A percentile compares a stretch with the other conserved stretches of the same genome.
Conservation (phyloP, 2,329 filamentous ascomycete genomes). For the Aureobasidium mangrovei region DNA sequence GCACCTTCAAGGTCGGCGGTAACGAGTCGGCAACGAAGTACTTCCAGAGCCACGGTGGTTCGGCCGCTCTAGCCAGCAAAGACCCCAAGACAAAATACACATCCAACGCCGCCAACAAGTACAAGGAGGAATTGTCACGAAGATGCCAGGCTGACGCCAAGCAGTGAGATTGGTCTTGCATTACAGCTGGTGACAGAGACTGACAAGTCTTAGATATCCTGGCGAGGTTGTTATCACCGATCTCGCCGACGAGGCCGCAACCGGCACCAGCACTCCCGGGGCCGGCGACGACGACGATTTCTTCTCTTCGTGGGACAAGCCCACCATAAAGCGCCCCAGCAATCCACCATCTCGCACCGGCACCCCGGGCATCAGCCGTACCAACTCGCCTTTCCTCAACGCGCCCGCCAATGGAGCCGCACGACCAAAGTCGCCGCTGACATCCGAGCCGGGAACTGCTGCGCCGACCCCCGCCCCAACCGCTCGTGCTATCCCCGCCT, state of each 20-base stretch:
- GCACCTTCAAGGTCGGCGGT: constrained; percentile 95
- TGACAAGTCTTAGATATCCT: constrained; percentile 56
- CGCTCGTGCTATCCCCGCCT: constrained; percentile 65
- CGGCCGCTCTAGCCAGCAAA: constrained; percentile 88
- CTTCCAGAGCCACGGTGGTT: constrained; percentile 93
- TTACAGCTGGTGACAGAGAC: not conserved
- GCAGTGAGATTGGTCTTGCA: constrained; percentile 51
- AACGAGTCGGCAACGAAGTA: constrained; percentile 98
- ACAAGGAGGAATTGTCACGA: constrained; percentile 92
- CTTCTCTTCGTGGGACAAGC: constrained; percentile 99
- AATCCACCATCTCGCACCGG: constrained; percentile 84
- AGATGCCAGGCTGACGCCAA: constrained; percentile 73
- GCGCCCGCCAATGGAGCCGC: constrained; percentile 52
- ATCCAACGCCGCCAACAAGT: constrained; percentile 85
- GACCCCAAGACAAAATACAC: constrained; percentile 96
- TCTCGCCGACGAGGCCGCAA: constrained; percentile 48
- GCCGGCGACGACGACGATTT: constrained; percentile 85
- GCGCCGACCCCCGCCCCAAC: constrained; percentile 50
- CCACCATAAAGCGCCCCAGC: constrained; percentile 89
- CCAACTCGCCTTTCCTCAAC: constrained; percentile 82
- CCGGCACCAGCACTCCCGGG: constrained; percentile 66
- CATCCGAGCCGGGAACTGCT: constrained; percentile 44
- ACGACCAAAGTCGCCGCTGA: constrained; percentile 76
- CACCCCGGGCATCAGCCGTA: constrained; percentile 68
- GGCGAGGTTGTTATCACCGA: constrained; percentile 80